These are phyloP conservation scores for Phytophthora citricola DNA, from an alignment of 352 stramenopile species.

Conservation along the genomic window DNA sequence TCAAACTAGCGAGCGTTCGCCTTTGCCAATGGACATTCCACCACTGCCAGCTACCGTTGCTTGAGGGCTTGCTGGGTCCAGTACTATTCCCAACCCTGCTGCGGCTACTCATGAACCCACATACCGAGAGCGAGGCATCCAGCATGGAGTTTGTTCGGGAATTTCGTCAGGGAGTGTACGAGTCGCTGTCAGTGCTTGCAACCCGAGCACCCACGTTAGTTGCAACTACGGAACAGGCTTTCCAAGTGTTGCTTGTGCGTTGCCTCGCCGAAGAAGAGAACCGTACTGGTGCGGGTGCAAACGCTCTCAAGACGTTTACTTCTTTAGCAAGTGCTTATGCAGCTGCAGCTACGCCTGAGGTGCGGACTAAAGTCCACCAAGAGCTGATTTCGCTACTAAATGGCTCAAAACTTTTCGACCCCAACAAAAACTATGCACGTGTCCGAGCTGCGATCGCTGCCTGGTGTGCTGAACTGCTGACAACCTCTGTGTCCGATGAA, in stretches of 20 bases:
- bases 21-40: slow-evolving; percentile 72
- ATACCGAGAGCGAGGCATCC: slow-evolving; percentile 55
- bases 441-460: slow-evolving; percentile 64
- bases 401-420: slow-evolving; percentile 67
- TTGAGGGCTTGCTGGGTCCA: slow-evolving; percentile 65
- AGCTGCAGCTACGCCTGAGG: slow-evolving; percentile 21
- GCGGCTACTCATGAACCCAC: slow-evolving; percentile 65
- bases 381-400: slow-evolving; percentile 66
- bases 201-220: slow-evolving; percentile 48
- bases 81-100: slow-evolving; percentile 76
- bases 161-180: slow-evolving; percentile 74
- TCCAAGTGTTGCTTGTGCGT: slow-evolving; percentile 78
- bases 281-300: slow-evolving; percentile 53
- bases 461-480: slow-evolving; percentile 63
- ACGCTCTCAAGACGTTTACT: slow-evolving; percentile 72
- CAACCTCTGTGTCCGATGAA: slow-evolving; percentile 8
- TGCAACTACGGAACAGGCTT: slow-evolving; percentile 62
- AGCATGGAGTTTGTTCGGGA: slow-evolving; percentile 54
- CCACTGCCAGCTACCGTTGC: slow-evolving; percentile 44
- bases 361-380: slow-evolving; percentile 48
- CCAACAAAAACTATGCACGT: slow-evolving; percentile 63
- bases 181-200: slow-evolving; percentile 56
- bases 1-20: slow-evolving; percentile 66
- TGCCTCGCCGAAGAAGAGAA: slow-evolving; percentile 64
- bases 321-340: slow-evolving; percentile 56